phyloP scores from a whole-genome alignment of 1,284 basidiomycete genomes.

The Microbotryum saponariae region DNA sequence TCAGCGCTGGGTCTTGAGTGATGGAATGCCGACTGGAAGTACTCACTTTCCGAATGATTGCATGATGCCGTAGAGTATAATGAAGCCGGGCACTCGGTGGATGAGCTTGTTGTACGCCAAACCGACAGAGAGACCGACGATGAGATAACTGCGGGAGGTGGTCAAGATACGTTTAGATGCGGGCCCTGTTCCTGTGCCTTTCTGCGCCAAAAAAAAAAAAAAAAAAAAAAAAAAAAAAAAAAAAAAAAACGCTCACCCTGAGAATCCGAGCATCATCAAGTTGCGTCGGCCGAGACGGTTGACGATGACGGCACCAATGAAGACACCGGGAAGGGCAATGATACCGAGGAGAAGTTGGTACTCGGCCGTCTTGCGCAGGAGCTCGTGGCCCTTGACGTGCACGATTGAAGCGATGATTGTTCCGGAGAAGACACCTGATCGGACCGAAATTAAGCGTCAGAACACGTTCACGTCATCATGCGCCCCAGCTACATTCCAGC shows the following conservation, averaged over 20 bases:
- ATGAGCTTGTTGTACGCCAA: constrained; percentile 56
- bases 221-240: too few species aligned
- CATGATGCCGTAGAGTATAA: constrained; percentile 58
- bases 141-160: constrained; percentile 46
- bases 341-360: constrained; percentile 62
- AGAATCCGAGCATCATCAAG: constrained; percentile 60
- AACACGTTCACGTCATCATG: not conserved
- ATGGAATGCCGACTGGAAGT: constrained; percentile 36
- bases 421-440: constrained; percentile 9
- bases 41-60: constrained; percentile 55
- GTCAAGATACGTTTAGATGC: too few species aligned
- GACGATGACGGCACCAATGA: constrained; percentile 56
- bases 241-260: constrained; percentile 41
- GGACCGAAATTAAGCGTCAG: not conserved
- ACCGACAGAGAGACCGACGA: constrained; percentile 65
- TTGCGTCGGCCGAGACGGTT: constrained; percentile 47
- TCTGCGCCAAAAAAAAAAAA: too few species aligned
- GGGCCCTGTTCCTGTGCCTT: too few species aligned
- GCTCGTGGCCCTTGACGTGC: constrained; percentile 24
- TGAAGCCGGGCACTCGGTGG: constrained; percentile 52
- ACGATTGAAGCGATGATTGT: constrained; percentile 22
- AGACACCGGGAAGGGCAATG: constrained; percentile 59
- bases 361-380: constrained; percentile 46
- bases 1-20: not conserved
- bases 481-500: too few species aligned